Percentiles rank a stretch among this genome's conserved stretches.
These are phyloP conservation scores for Acaromyces ingoldii DNA, from an alignment of 1,284 basidiomycete species.

Conservation along the genomic window DNA sequence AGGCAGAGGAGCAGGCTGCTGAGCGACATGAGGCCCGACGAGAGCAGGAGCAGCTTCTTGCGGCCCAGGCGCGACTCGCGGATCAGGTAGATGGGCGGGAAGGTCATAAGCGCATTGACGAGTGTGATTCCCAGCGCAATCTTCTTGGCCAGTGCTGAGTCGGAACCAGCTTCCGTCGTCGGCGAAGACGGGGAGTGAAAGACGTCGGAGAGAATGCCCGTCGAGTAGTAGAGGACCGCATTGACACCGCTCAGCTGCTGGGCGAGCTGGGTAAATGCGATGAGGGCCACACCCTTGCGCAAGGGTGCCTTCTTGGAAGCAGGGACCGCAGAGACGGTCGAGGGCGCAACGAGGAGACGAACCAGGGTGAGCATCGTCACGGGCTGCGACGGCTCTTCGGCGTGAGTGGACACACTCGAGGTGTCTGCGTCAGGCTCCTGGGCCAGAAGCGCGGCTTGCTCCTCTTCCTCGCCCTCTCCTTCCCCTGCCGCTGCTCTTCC, in stretches of 20 bases:
- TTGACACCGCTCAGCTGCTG: conserved; percentile 48
- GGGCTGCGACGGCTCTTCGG: not conserved
- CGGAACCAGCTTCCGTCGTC: no score
- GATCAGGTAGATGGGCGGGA: conserved; percentile 77
- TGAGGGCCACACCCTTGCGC: conserved; percentile 22
- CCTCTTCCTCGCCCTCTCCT: not conserved
- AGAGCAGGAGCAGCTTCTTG: conserved; percentile 52
- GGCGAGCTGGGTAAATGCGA: conserved; percentile 41
- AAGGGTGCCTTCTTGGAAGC: no score
- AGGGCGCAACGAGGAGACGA: not conserved
- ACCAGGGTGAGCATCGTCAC: not conserved
- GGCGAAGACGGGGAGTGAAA: no score
- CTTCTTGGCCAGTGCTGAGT: not conserved
- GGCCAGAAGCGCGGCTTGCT: not conserved
- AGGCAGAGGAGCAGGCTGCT: conserved; percentile 68
- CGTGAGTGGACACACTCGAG: not conserved
- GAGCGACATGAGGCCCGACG: conserved; percentile 60
- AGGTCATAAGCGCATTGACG: conserved; percentile 69
- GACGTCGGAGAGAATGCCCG: conserved; percentile 37
- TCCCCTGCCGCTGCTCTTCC: not conserved
- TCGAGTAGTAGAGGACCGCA: conserved; percentile 45
- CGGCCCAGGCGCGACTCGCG: conserved; percentile 57
- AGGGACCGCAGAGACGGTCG: not conserved
- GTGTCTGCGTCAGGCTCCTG: not conserved
- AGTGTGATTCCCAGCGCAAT: conserved; percentile 44